These are phyloP conservation scores for Syncephalastrum sp. DNA, from an alignment of 371 early-diverging fungal genomes.

Conservation along the genomic window DNA sequence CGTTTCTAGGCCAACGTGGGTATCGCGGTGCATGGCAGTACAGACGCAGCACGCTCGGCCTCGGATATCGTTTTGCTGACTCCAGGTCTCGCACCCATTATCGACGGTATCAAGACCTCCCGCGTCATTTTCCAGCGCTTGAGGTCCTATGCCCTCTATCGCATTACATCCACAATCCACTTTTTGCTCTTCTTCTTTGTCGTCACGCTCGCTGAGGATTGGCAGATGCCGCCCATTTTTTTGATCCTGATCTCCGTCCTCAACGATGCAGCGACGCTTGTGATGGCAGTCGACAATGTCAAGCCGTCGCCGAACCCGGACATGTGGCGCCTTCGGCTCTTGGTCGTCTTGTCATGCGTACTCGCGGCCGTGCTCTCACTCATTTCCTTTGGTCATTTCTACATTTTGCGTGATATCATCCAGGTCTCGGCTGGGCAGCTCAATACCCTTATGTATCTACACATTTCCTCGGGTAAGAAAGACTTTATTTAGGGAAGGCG, in stretches of 20 bases:
- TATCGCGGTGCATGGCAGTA: constrained; percentile 85
- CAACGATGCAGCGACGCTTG: constrained; percentile 90
- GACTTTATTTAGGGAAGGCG: not conserved
- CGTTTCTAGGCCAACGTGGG: constrained; percentile 70
- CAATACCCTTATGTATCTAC: constrained; percentile 86
- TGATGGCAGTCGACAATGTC: constrained; percentile 91
- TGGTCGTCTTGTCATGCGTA: constrained; percentile 76
- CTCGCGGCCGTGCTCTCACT: constrained; percentile 70
- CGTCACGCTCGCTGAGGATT: constrained; percentile 76
- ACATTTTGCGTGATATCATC: constrained; percentile 65
- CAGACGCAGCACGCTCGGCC: constrained; percentile 92
- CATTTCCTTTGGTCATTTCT: constrained; percentile 84
- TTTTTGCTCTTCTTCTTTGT: constrained; percentile 92
- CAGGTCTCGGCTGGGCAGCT: constrained; percentile 42
- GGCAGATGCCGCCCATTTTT: constrained; percentile 82
- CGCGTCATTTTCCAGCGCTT: constrained; percentile 91
- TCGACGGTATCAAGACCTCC: constrained; percentile 80
- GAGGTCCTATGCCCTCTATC: constrained; percentile 86
- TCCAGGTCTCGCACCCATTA: constrained; percentile 84
- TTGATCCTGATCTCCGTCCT: constrained; percentile 83
- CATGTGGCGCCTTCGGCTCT: constrained; percentile 87
- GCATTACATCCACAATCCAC: constrained; percentile 91
- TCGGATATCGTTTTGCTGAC: constrained; percentile 92
- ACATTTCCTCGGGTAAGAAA: constrained; percentile 75
- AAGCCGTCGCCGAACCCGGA: constrained; percentile 78